phyloP scores from a whole-genome alignment of 306 rosid genomes.

The Chamaecrista fasciculata region DNA sequence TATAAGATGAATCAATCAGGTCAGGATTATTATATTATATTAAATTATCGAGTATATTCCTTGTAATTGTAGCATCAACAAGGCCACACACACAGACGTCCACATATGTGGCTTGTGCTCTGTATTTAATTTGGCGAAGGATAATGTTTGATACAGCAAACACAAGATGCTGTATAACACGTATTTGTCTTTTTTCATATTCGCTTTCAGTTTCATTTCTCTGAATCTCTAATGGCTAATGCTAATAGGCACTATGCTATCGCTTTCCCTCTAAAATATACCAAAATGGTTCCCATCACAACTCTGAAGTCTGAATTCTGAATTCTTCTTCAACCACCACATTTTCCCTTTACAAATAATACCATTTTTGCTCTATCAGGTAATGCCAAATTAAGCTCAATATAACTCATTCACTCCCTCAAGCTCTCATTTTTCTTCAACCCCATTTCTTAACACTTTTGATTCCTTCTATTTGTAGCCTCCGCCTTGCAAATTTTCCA shows the following conservation, averaged over 20 bases:
- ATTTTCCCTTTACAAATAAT: constrained; percentile 25
- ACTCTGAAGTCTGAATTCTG: constrained; percentile 25
- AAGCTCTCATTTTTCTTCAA: too few species aligned
- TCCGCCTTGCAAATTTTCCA: neutral
- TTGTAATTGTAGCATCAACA: too few species aligned
- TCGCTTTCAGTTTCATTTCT: neutral
- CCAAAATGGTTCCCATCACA: neutral
- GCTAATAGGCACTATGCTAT: too few species aligned
- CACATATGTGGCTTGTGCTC: too few species aligned
- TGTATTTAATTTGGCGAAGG: constrained; percentile 13
- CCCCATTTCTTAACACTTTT: neutral
- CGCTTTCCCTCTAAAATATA: neutral
- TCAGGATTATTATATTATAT: too few species aligned
- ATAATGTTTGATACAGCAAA: constrained; percentile 5
- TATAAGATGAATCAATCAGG: too few species aligned
- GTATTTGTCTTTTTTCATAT: constrained; percentile 27
- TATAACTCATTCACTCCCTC: neutral
- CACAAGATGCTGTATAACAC: constrained; percentile 26
- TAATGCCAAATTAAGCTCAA: neutral
- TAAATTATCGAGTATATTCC: too few species aligned
- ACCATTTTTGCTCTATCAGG: constrained; percentile 19
- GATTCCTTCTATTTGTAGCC: neutral
- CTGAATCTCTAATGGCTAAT: neutral
- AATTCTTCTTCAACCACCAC: constrained; percentile 39
- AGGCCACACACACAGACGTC: neutral